A percentile compares a stretch with the other conserved stretches of the same genome.
Conservation (phyloP, 345 rosid genomes). For the Raphanus sativus region DNA sequence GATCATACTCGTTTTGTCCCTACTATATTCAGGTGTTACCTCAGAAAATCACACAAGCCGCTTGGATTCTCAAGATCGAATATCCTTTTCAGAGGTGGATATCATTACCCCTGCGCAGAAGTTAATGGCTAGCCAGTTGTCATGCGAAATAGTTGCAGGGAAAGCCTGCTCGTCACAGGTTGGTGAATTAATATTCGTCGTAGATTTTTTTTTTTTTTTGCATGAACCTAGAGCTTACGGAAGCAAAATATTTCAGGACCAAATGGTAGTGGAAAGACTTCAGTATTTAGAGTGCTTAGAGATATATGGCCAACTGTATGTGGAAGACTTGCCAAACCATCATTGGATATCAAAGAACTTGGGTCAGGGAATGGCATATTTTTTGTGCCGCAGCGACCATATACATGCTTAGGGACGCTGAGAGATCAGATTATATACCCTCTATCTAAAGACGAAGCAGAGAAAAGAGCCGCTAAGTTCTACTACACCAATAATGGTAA, state of each 20-base stretch:
- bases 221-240: slow-evolving; percentile 33
- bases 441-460: slow-evolving; percentile 82
- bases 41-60: slow-evolving; percentile 40
- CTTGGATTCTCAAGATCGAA: slow-evolving; percentile 47
- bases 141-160: slow-evolving; percentile 70
- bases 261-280: slow-evolving; percentile 95
- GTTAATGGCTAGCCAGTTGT: slow-evolving; percentile 79
- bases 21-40: slow-evolving; percentile 44
- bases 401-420: slow-evolving; percentile 94
- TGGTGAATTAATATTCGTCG: slow-evolving; percentile 37
- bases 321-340: slow-evolving; percentile 75
- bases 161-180: slow-evolving; percentile 97
- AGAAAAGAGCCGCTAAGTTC: slow-evolving; percentile 47
- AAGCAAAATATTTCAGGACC: slow-evolving; percentile 68
- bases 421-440: slow-evolving; percentile 99
- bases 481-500: slow-evolving; percentile 53
- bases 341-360: slow-evolving; percentile 51
- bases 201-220: not conserved
- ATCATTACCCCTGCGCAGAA: slow-evolving; percentile 89
- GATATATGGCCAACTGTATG: slow-evolving; percentile 94
- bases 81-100: slow-evolving; percentile 80
- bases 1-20: slow-evolving; percentile 12
- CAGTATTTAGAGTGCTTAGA: slow-evolving; percentile 89
- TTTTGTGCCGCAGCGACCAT: slow-evolving; percentile 92
- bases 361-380: slow-evolving; percentile 72